A percentile compares a stretch with the other conserved stretches of the same genome.
Evolutionary conservation across 2,329 filamentous ascomycete genomes (phyloP).

Genomic region (Phialophora chinensis): DNA sequence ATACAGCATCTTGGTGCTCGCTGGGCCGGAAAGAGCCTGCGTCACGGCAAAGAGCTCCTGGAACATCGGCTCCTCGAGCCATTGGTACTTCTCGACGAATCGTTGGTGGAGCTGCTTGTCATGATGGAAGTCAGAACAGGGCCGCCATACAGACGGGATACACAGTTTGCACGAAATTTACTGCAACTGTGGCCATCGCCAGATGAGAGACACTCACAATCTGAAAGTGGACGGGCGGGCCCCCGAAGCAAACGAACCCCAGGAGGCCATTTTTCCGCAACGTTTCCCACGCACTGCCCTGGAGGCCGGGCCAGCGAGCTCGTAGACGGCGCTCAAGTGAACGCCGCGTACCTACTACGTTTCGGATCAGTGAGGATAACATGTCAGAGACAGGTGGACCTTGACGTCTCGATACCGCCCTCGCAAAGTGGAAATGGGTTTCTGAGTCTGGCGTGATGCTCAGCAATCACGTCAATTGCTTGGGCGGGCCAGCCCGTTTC

Average conservation of each 20-base stretch:
- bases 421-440: no score
- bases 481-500: no score
- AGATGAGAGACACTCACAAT: constrained; percentile 49
- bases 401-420: not conserved
- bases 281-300: constrained; percentile 1
- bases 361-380: constrained; percentile 2
- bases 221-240: constrained; percentile 72
- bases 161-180: no score
- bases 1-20: constrained; percentile 73
- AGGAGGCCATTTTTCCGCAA: constrained; percentile 50
- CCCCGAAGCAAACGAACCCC: constrained; percentile 70
- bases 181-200: not conserved
- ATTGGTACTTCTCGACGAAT: constrained; percentile 24
- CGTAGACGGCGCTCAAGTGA: constrained; percentile 7
- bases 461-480: not conserved
- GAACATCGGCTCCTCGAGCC: constrained; percentile 53
- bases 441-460: not conserved
- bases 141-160: not conserved
- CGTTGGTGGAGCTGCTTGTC: constrained; percentile 16
- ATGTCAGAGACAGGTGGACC: not conserved
- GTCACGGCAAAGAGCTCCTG: constrained; percentile 74
- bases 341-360: not conserved
- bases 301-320: not conserved
- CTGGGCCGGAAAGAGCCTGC: constrained; percentile 72
- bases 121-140: not conserved